Evolutionary conservation across 495 filamentous ascomycete species (phyloP).

Genomic region (Trichoderma gamsii): DNA sequence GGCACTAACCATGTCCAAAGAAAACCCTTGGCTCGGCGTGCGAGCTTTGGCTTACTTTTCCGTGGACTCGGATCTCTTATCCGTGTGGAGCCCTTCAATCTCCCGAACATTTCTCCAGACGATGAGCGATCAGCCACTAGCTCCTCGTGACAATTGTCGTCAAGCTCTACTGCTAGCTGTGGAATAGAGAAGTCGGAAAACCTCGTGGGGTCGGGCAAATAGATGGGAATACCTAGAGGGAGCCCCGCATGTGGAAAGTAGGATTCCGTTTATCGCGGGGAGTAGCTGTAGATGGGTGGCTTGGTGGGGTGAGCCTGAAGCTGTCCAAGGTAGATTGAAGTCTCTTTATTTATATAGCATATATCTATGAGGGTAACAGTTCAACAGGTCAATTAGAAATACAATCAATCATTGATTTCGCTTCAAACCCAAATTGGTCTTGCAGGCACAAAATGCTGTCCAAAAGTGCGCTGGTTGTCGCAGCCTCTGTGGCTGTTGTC

Average conservation of each 20-base stretch:
- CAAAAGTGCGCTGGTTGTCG: slow-evolving; percentile 7
- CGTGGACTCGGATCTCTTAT: slow-evolving; percentile 8
- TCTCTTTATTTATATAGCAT: background rate
- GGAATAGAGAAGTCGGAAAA: background rate
- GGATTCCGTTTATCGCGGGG: background rate
- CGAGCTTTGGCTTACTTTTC: background rate
- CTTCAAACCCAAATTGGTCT: background rate
- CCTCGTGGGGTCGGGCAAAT: slow-evolving; percentile 3
- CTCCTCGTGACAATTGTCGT: background rate
- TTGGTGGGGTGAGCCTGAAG: slow-evolving; percentile 1
- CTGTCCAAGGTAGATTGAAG: background rate
- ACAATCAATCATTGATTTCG: background rate
- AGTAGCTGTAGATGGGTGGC: background rate
- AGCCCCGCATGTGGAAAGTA: background rate
- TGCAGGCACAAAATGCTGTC: background rate
- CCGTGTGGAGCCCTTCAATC: background rate
- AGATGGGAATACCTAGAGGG: background rate
- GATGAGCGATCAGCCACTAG: background rate
- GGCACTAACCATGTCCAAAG: too few relatives aligned
- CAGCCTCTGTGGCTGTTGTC: background rate
- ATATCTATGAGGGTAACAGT: background rate
- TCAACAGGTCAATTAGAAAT: background rate
- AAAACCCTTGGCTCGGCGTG: too few relatives aligned
- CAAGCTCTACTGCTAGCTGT: background rate
- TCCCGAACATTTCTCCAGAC: slow-evolving; percentile 5